A percentile compares a stretch with the other conserved stretches of the same genome.
These are phyloP conservation scores for Penicillium sp. DNA, from an alignment of 2,329 filamentous ascomycete genomes.

Conservation along the genomic window DNA sequence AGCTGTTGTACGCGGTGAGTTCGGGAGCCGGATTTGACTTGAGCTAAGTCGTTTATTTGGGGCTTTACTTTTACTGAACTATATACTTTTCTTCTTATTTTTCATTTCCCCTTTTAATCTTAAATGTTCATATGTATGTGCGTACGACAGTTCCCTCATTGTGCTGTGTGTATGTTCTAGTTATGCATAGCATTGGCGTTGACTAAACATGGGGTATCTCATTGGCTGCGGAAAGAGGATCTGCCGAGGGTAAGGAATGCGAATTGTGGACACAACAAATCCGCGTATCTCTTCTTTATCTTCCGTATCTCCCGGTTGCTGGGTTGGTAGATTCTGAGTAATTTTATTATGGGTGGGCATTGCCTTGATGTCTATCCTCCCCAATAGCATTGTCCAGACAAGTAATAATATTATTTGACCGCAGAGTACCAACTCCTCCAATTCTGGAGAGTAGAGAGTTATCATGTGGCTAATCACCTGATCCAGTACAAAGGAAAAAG, in stretches of 20 bases:
- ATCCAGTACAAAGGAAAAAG: background rate
- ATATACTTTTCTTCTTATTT: background rate
- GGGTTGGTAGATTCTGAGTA: background rate
- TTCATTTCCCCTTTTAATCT: background rate
- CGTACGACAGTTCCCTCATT: too few species aligned
- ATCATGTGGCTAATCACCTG: background rate
- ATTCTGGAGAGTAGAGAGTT: too few species aligned
- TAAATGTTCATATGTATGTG: too few species aligned
- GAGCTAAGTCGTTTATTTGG: constrained; percentile 24
- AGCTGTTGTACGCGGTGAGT: constrained; percentile 85
- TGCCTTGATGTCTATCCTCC: background rate
- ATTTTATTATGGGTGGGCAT: background rate
- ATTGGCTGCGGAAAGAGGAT: constrained; percentile 14
- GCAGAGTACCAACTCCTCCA: too few species aligned
- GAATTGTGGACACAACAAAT: background rate
- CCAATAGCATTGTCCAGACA: too few species aligned
- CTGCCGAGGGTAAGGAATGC: constrained; percentile 2
- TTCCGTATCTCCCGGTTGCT: background rate
- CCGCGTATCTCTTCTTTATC: background rate
- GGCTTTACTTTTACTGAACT: constrained; percentile 2
- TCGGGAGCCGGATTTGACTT: constrained; percentile 91
- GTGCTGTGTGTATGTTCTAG: constrained; percentile 7
- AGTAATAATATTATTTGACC: too few species aligned
- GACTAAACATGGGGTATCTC: constrained; percentile 13
- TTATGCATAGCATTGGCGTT: constrained; percentile 35